These are phyloP conservation scores for Nakataea oryzae DNA, from an alignment of 2,329 filamentous ascomycete genomes.

Conservation along the genomic window DNA sequence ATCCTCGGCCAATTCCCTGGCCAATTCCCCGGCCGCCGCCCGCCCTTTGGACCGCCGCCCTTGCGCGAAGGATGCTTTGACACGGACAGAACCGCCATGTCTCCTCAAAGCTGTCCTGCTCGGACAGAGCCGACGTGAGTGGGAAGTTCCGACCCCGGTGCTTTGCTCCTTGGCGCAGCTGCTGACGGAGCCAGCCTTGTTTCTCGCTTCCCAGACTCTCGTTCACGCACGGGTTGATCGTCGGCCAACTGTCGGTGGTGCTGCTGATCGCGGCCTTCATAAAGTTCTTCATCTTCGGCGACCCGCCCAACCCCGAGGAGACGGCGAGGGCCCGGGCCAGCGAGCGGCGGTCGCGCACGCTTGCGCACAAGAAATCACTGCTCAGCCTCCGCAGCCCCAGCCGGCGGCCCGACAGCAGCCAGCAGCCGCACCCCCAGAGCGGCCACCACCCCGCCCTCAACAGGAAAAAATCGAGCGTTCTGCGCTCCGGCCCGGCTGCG, in stretches of 20 bases:
- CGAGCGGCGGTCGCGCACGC: slow-evolving; percentile 60
- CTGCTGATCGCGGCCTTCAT: slow-evolving; percentile 90
- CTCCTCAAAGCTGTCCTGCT: slow-evolving; percentile 28
- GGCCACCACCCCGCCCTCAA: slow-evolving; percentile 28
- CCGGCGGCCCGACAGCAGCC: slow-evolving; percentile 12
- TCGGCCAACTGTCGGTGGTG: slow-evolving; percentile 88
- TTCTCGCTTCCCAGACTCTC: slow-evolving; percentile 50
- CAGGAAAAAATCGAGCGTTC: slow-evolving; percentile 60
- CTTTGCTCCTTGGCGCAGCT: neutral
- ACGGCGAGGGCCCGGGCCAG: slow-evolving; percentile 67
- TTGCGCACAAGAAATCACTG: slow-evolving; percentile 67
- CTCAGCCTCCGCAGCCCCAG: slow-evolving; percentile 46
- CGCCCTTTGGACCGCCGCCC: no score
- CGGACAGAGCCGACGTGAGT: slow-evolving; percentile 36
- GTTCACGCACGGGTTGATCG: slow-evolving; percentile 86
- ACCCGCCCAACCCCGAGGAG: slow-evolving; percentile 74
- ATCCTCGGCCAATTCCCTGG: no score
- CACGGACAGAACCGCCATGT: slow-evolving; percentile 19
- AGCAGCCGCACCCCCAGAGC: slow-evolving; percentile 13
- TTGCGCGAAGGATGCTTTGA: neutral
- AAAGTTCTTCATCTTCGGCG: slow-evolving; percentile 99
- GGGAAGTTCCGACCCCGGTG: neutral
- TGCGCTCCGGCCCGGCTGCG: slow-evolving; percentile 55
- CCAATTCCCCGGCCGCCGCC: no score
- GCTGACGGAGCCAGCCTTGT: neutral